phyloP scores from a whole-genome alignment of 2,329 filamentous ascomycete genomes.

The Chrysosporium queenslandicum region DNA sequence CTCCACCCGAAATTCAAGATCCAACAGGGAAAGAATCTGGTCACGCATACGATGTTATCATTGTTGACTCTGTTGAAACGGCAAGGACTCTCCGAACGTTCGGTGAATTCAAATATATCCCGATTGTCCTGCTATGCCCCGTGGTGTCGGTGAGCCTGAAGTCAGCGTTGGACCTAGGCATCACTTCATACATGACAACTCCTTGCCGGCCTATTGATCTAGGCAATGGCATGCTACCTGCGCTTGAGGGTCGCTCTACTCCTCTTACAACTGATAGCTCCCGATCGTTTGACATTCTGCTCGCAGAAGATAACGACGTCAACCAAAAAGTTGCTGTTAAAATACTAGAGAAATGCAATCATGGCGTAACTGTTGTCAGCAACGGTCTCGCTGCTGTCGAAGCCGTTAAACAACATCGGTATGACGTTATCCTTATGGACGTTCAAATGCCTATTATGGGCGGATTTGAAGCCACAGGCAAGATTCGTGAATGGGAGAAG shows the following conservation, averaged over 20 bases:
- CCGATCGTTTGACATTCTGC: constrained; percentile 85
- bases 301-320: constrained; percentile 94
- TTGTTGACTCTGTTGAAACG: constrained; percentile 87
- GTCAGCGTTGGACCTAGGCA: constrained; percentile 85
- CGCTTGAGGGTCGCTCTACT: constrained; percentile 83
- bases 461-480: constrained; percentile 91
- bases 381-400: constrained; percentile 92
- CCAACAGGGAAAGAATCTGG: constrained; percentile 37
- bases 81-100: constrained; percentile 75
- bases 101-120: constrained; percentile 95
- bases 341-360: constrained; percentile 91
- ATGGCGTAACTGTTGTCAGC: constrained; percentile 61
- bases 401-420: constrained; percentile 81
- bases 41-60: constrained; percentile 82
- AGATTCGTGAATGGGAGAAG: constrained; percentile 90
- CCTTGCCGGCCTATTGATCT: constrained; percentile 90
- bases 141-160: constrained; percentile 85
- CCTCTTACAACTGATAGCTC: constrained; percentile 88
- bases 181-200: constrained; percentile 98
- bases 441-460: constrained; percentile 99
- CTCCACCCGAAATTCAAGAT: constrained; percentile 45
- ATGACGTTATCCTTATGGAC: constrained; percentile 97
- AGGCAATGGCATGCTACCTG: constrained; percentile 91
- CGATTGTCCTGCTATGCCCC: constrained; percentile 83
- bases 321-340: constrained; percentile 94